phyloP scores from a whole-genome alignment of 345 rosid genomes.

The Lepidium africanum region DNA sequence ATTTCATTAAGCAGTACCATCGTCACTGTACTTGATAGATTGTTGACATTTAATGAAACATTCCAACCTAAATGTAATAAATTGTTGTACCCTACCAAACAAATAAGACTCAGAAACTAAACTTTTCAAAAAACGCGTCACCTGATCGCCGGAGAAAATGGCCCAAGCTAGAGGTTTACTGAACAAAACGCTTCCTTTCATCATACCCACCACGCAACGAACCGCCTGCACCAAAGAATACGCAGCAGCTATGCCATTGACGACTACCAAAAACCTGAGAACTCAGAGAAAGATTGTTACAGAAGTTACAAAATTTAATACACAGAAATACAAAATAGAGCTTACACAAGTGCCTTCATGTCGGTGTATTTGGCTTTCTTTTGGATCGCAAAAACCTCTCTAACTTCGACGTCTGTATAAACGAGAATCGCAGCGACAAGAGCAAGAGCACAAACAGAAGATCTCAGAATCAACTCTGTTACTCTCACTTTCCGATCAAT shows the following conservation, averaged over 20 bases:
- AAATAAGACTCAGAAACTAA: neutral
- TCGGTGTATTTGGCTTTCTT: constrained; percentile 75
- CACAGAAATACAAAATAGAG: neutral
- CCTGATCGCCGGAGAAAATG: constrained; percentile 95
- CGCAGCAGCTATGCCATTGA: constrained; percentile 61
- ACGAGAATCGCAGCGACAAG: constrained; percentile 59
- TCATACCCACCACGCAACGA: constrained; percentile 68
- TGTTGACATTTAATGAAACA: neutral
- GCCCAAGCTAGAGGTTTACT: constrained; percentile 83
- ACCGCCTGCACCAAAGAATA: constrained; percentile 67
- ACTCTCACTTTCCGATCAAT: constrained; percentile 60
- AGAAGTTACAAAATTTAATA: neutral
- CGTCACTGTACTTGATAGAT: neutral
- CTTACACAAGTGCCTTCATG: constrained; percentile 97
- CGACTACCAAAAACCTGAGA: constrained; percentile 76
- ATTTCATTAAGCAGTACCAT: neutral
- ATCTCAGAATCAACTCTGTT: constrained; percentile 72
- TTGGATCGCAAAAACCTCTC: constrained; percentile 60
- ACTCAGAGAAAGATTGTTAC: neutral
- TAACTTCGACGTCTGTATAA: constrained; percentile 65
- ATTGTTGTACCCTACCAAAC: constrained; percentile 6
- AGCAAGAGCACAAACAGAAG: constrained; percentile 54
- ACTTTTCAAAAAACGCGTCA: constrained; percentile 6
- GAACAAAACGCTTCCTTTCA: constrained; percentile 55
- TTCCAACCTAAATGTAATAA: neutral